Conservation (phyloP, 805 yeast genomes). For the Suhomyces canberraensis region DNA sequence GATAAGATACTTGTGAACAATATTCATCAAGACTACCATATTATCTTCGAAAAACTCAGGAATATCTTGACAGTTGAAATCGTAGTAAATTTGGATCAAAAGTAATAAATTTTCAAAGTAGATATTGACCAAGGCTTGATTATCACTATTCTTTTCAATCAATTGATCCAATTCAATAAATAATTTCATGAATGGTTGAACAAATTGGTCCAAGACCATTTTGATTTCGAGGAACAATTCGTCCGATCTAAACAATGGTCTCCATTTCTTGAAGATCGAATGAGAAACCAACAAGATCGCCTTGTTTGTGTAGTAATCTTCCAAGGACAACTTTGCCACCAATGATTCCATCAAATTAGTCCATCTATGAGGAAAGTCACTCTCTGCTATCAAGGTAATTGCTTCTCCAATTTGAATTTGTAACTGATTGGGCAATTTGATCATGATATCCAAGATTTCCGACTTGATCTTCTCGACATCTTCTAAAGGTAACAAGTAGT, state of each 20-base stretch:
- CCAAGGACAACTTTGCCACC: constrained; percentile 58
- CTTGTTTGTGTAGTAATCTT: constrained; percentile 71
- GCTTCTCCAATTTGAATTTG: constrained; percentile 96
- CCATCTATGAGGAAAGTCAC: constrained; percentile 95
- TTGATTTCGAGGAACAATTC: constrained; percentile 84
- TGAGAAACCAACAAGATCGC: constrained; percentile 92
- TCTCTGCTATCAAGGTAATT: constrained; percentile 86
- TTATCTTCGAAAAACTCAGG: constrained; percentile 98
- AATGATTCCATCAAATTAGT: constrained; percentile 69
- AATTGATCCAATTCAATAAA: constrained; percentile 64
- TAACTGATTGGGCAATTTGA: constrained; percentile 68
- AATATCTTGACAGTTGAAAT: constrained; percentile 94
- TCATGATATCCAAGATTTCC: constrained; percentile 85
- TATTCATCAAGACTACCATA: constrained; percentile 68
- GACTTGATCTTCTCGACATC: constrained; percentile 69
- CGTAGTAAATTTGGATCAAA: constrained; percentile 80
- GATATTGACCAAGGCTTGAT: constrained; percentile 50
- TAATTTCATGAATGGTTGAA: constrained; percentile 71
- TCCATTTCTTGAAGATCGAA: constrained; percentile 94
- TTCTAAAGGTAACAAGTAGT: constrained; percentile 53
- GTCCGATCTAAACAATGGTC: constrained; percentile 89
- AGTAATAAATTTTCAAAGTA: constrained; percentile 69
- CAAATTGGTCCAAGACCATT: constrained; percentile 80
- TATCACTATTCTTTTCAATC: constrained; percentile 45
- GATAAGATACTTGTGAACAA: constrained; percentile 75